Evolutionary conservation across 805 yeast genomes (phyloP).

Genomic region (Wickerhamiella sergipiensis): DNA sequence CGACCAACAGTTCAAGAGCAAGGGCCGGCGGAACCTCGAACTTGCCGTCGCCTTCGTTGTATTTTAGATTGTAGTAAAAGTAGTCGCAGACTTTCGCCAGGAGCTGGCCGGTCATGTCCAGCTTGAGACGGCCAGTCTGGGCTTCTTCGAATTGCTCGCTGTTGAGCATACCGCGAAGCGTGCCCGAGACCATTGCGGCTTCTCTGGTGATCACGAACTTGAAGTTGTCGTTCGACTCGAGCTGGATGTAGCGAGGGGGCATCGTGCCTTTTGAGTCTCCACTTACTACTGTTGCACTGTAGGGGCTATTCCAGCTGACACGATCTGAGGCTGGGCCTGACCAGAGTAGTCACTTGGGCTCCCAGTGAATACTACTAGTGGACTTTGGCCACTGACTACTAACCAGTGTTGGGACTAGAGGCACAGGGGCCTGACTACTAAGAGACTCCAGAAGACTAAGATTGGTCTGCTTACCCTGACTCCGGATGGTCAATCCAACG

Average conservation of each 20-base stretch:
- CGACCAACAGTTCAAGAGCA: constrained; percentile 81
- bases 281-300: neutral
- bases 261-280: constrained; percentile 3
- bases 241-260: constrained; percentile 36
- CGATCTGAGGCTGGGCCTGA: too few relatives aligned
- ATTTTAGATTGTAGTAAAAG: constrained; percentile 58
- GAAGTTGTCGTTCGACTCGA: constrained; percentile 62
- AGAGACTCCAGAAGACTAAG: too few relatives aligned
- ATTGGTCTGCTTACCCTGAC: neutral
- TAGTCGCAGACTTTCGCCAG: constrained; percentile 77
- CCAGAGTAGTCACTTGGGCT: too few relatives aligned
- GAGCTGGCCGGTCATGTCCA: constrained; percentile 53
- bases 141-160: constrained; percentile 42
- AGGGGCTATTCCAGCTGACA: too few relatives aligned
- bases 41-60: constrained; percentile 28
- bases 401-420: too few relatives aligned
- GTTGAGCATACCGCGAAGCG: constrained; percentile 40
- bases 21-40: constrained; percentile 88
- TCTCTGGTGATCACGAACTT: constrained; percentile 50
- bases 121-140: constrained; percentile 37
- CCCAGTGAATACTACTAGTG: too few relatives aligned
- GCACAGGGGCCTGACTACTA: too few relatives aligned
- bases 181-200: constrained; percentile 63
- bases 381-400: too few relatives aligned
- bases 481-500: constrained; percentile 11